These are phyloP conservation scores for Cucurbitaria berberidis DNA, from an alignment of 2,329 filamentous ascomycete genomes.

Conservation along the genomic window DNA sequence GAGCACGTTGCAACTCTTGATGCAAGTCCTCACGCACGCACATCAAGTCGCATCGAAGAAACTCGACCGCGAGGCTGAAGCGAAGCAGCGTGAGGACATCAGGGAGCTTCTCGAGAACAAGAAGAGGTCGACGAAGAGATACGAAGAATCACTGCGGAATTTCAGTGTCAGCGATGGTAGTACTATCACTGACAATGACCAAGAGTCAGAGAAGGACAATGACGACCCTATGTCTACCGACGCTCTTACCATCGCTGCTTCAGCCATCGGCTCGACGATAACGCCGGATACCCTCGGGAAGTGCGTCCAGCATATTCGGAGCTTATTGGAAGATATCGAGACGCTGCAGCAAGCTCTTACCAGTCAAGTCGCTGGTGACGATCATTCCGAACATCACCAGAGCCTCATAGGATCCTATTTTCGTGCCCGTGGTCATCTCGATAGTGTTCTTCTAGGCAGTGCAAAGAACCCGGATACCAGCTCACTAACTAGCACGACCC, in stretches of 20 bases:
- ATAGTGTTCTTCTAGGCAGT: constrained; percentile 17
- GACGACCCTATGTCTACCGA: not conserved
- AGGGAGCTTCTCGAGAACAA: constrained; percentile 29
- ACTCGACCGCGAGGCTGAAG: constrained; percentile 32
- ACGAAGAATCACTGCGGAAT: constrained; percentile 32
- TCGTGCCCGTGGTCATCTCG: constrained; percentile 19
- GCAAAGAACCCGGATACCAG: not conserved
- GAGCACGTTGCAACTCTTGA: constrained; percentile 37
- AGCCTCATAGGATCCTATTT: constrained; percentile 37
- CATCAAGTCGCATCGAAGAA: constrained; percentile 34
- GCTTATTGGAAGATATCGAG: constrained; percentile 30
- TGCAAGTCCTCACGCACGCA: constrained; percentile 37
- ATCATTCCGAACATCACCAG: constrained; percentile 35
- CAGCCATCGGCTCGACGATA: constrained; percentile 27
- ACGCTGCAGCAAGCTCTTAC: constrained; percentile 38
- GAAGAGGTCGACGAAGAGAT: constrained; percentile 29
- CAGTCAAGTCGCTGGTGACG: constrained; percentile 49
- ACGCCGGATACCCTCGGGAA: constrained; percentile 24
- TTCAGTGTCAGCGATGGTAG: constrained; percentile 27
- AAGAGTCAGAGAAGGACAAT: constrained; percentile 1
- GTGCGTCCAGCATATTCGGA: constrained; percentile 33
- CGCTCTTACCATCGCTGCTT: constrained; percentile 8
- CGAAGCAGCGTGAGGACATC: constrained; percentile 34
- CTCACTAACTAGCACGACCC: not conserved
- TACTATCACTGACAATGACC: constrained; percentile 20